Percentiles rank a stretch among this genome's conserved stretches.
phyloP scores from a whole-genome alignment of 768 basidiomycete genomes.

The Mycena albidolilacea region DNA sequence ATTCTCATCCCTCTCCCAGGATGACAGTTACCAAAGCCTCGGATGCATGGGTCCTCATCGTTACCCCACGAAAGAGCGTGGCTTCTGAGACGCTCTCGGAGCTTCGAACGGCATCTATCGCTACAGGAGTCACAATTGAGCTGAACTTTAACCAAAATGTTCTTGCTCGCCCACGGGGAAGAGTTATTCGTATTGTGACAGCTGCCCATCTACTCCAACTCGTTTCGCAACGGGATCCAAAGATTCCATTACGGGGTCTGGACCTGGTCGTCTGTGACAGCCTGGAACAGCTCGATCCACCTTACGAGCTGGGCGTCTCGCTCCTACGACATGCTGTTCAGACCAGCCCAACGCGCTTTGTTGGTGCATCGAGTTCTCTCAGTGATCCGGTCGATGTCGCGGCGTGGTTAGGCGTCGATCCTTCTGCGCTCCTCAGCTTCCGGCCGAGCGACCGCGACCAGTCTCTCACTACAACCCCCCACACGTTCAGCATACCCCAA shows the following conservation, averaged over 20 bases:
- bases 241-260: slow-evolving; percentile 57
- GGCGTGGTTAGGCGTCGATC: slow-evolving; percentile 84
- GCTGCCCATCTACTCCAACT: slow-evolving; percentile 65
- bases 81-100: slow-evolving; percentile 72
- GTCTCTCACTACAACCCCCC: slow-evolving; percentile 74
- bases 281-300: slow-evolving; percentile 84
- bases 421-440: slow-evolving; percentile 79
- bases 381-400: slow-evolving; percentile 87
- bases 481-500: slow-evolving; percentile 89
- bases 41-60: slow-evolving; percentile 72
- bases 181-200: slow-evolving; percentile 70
- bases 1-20: slow-evolving; percentile 56
- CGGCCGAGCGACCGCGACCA: slow-evolving; percentile 88
- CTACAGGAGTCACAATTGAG: slow-evolving; percentile 58
- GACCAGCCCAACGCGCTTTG: slow-evolving; percentile 73
- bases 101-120: slow-evolving; percentile 58
- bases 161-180: slow-evolving; percentile 57
- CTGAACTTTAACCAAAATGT: slow-evolving; percentile 51
- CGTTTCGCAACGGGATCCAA: slow-evolving; percentile 51
- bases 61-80: slow-evolving; percentile 71
- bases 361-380: slow-evolving; percentile 85
- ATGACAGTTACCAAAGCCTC: slow-evolving; percentile 60
- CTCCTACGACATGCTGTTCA: slow-evolving; percentile 77
- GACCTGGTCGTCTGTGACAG: slow-evolving; percentile 86
- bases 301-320: slow-evolving; percentile 89